These are phyloP conservation scores for Wickerhamiella dianesei DNA, from an alignment of 805 yeast species.

Conservation along the genomic window DNA sequence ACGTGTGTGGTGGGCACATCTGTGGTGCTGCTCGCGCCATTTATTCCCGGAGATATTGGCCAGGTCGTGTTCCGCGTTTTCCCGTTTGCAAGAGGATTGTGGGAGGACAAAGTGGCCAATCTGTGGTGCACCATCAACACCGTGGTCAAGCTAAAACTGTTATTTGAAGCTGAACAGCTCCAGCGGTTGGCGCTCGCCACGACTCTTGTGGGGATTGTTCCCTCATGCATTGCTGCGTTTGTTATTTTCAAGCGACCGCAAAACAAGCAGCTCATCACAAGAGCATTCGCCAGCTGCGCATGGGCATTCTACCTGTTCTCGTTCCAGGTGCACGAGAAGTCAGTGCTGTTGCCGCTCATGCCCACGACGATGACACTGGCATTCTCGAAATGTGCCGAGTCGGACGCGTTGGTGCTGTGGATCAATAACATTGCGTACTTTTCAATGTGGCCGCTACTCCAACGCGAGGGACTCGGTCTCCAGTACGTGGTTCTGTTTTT, in stretches of 20 bases:
- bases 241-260: slow-evolving; percentile 31
- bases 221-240: slow-evolving; percentile 40
- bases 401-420: slow-evolving; percentile 72
- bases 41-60: slow-evolving; percentile 32
- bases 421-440: slow-evolving; percentile 71
- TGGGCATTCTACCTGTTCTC: slow-evolving; percentile 82
- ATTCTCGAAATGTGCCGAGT: slow-evolving; percentile 36
- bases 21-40: slow-evolving; percentile 42
- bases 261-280: neutral
- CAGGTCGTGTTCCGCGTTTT: slow-evolving; percentile 61
- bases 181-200: slow-evolving; percentile 35
- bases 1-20: slow-evolving; percentile 48
- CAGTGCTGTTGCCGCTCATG: slow-evolving; percentile 73
- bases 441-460: slow-evolving; percentile 76
- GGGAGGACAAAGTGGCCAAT: slow-evolving; percentile 95
- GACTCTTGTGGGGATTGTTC: slow-evolving; percentile 35
- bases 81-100: slow-evolving; percentile 85
- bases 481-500: slow-evolving; percentile 55
- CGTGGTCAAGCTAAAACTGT: slow-evolving; percentile 50
- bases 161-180: slow-evolving; percentile 43
- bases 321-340: slow-evolving; percentile 93
- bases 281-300: slow-evolving; percentile 63
- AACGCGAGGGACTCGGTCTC: slow-evolving; percentile 55
- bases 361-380: slow-evolving; percentile 55
- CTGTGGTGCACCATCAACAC: slow-evolving; percentile 94